phyloP scores from a whole-genome alignment of 352 stramenopile species.

The Saprolegnia parasitica region DNA sequence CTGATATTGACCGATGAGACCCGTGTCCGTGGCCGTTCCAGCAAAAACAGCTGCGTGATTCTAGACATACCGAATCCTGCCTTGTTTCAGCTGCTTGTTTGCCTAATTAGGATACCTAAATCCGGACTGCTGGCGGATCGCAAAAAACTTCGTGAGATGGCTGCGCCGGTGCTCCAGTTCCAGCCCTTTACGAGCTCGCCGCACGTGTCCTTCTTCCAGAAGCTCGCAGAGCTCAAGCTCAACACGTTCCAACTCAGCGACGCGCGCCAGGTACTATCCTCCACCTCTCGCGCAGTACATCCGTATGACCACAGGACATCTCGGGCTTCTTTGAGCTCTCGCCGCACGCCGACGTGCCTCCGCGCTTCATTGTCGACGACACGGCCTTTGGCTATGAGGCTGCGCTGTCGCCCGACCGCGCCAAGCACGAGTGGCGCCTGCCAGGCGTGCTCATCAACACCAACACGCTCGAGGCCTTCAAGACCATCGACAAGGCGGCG shows the following conservation, averaged over 20 bases:
- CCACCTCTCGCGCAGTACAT: too few relatives aligned
- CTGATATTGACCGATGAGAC: too few relatives aligned
- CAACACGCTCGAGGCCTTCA: conserved; percentile 88
- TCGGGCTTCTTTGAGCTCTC: conserved; percentile 64
- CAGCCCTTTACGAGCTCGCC: conserved; percentile 77
- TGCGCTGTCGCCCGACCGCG: conserved; percentile 37
- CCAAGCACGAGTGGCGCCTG: conserved; percentile 72
- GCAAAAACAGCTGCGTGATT: background rate
- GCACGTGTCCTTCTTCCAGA: conserved; percentile 82
- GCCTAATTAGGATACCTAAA: too few relatives aligned
- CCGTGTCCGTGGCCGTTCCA: too few relatives aligned
- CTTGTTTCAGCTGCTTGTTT: too few relatives aligned
- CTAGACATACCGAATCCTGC: background rate
- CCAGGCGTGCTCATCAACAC: conserved; percentile 70
- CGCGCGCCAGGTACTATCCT: conserved; percentile 55
- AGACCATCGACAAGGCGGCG: conserved; percentile 72
- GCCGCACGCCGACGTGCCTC: conserved; percentile 50
- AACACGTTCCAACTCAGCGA: conserved; percentile 78
- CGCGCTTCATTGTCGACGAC: conserved; percentile 68
- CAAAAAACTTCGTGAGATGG: background rate
- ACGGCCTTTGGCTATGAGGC: conserved; percentile 46
- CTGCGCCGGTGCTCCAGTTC: conserved; percentile 50
- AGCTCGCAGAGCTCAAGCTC: conserved; percentile 69
- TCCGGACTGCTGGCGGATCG: too few relatives aligned
- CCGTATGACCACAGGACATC: too few relatives aligned